Evolutionary conservation across 352 stramenopile genomes (phyloP), one percentile per base, ranked within the genome.

Genomic region (Saprolegnia diclina): DNA sequence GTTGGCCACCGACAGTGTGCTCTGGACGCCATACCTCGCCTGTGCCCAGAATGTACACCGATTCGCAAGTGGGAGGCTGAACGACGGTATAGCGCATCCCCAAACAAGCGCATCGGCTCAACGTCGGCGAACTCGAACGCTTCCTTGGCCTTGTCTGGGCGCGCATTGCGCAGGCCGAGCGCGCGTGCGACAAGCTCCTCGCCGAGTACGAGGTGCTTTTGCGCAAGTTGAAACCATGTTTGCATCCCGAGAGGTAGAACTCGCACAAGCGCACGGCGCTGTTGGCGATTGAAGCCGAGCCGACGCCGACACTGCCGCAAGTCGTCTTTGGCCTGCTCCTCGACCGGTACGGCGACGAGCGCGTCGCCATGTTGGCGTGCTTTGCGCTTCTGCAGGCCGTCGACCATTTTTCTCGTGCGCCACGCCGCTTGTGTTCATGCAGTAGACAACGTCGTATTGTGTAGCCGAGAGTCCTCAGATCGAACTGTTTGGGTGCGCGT

Each of bases 291-390:
- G 52, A 59, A 24, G 52, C 13, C 35, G 52, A 59, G 19, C 24
- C 24, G 16, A 59, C 9, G 7, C 9, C 3, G 35, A 59, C 50
- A 7, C n/a, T 69, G 19, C 45, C 45, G 21, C 32, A 50, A 44
- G 45, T 61, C 1, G 44, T 52, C 32, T 46, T 45, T 45, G 32
- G 40, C 13, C 50, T 61, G 11, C 16, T 62, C 2, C 29, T 42
- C 22, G 63, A 69, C 40, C 63, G 63, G 19, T 69, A 69, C 38
- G 63, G 63, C n/a, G 63, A 69, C 4, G 21, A n/a, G n/a, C 63
- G 63, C 18, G 45, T 61, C 18, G 63, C 63, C 6, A 38, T 69
- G 13, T 9, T 69, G 6, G 19, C n/a, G 10, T 29, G 14, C 13
- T 52, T 24, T 0, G 45, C 50, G 7, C 24, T 69, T 22, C 24